Base-by-base conservation (phyloP, 1,284 basidiomycete genomes). In the Vanrija sp. region DNA sequence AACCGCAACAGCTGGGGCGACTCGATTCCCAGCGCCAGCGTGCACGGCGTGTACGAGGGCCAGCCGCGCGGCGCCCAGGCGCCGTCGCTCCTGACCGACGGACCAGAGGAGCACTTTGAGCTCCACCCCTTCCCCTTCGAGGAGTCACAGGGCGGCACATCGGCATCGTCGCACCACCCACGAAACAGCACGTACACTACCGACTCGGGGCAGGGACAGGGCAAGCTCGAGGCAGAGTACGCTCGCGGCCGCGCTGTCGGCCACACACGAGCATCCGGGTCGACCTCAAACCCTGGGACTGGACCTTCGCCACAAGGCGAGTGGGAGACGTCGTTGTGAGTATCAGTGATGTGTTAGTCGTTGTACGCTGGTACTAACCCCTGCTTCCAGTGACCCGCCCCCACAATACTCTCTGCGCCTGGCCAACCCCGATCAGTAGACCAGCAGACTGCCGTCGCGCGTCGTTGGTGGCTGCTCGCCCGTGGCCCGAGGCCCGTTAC, bases 91-190 rank as follows among this genome's bases (percentile, higher is more conserved):
- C 23, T 45, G 23, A 45, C 50, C 21, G 18, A 44, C n/a, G 50
- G 39, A 14, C 15, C 18, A 3, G 8, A 39, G 34, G 50, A 51
- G 15, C 8, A 14, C 21, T 38, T 25, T 14, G 21, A 51, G 21
- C 16, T 51, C 23, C 25, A n/a, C 43, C 50, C 50, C 21, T 51
- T 38, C 43, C 50, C 50, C 3, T 45, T 26, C 43, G 38, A 29
- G 12, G 19, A 38, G 15, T 18, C 46, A 15, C 34, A 34, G 34
- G 34, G 34, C 34, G 34, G 34, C 34, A 34, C 34, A 2, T 34
- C 34, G 12, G 12, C 4, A 6, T 34, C 34, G 34, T 34, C 34
- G 34, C 34, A 19, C 19, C 23, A 16, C 16, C 28, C 5, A 28
- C 18, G 28, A 50, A 34, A 34, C 34, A 34, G 34, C 34, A n/a